A percentile compares a stretch with the other conserved stretches of the same genome.
phyloP scores from a whole-genome alignment of 306 rosid species.

The Cercis canadensis region DNA sequence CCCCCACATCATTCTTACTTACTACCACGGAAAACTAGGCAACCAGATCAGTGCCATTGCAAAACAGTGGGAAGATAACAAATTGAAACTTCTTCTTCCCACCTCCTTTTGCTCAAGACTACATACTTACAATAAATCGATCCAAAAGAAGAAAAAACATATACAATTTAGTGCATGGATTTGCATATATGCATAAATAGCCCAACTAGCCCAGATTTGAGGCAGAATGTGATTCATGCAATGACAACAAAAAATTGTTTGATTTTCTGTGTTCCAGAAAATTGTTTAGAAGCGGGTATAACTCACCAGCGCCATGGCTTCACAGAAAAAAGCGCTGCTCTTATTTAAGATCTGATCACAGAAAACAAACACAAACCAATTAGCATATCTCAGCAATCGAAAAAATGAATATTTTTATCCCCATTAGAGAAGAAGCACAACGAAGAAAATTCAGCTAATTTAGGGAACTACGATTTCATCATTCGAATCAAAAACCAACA shows the following conservation, averaged over 20 bases:
- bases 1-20: too few species aligned
- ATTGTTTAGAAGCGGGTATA: not conserved
- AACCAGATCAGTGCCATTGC: not conserved
- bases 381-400: not conserved
- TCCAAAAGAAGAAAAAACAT: too few species aligned
- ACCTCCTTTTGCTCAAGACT: too few species aligned
- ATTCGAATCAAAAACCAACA: not conserved
- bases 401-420: not conserved
- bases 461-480: not conserved
- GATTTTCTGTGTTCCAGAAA: not conserved
- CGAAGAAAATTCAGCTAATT: not conserved
- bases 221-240: too few species aligned
- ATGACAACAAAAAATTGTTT: too few species aligned
- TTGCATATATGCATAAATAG: too few species aligned
- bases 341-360: constrained; percentile 55
- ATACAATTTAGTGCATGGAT: too few species aligned
- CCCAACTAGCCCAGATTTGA: too few species aligned
- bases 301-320: constrained; percentile 88
- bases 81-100: too few species aligned
- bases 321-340: constrained; percentile 48
- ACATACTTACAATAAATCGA: too few species aligned
- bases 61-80: too few species aligned
- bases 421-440: not conserved
- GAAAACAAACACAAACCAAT: not conserved
- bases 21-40: too few species aligned